Evolutionary conservation across 768 basidiomycete species (phyloP).

Genomic region (Brasilioporus rufonigricans): DNA sequence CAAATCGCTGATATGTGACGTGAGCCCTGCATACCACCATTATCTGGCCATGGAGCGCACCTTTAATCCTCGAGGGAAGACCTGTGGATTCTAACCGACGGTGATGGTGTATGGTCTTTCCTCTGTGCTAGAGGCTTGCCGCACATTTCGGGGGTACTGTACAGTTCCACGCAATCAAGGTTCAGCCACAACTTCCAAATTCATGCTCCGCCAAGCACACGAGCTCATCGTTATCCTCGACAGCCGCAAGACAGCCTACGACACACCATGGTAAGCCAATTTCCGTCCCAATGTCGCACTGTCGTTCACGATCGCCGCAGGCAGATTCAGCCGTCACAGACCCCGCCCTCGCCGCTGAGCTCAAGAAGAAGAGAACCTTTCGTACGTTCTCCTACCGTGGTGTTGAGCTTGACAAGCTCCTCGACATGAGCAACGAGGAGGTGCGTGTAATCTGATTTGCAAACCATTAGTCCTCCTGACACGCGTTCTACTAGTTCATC

Average conservation of each 20-base stretch:
- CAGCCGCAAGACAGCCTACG: conserved; percentile 24
- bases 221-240: conserved; percentile 24
- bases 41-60: conserved; percentile 15
- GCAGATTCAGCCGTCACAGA: conserved; percentile 86
- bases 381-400: conserved; percentile 99
- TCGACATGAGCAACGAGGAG: conserved; percentile 95
- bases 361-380: conserved; percentile 99
- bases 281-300: background rate
- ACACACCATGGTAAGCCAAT: conserved; percentile 34
- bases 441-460: conserved; percentile 45
- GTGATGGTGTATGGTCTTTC: conserved; percentile 31
- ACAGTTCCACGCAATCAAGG: conserved; percentile 54
- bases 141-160: conserved; percentile 41
- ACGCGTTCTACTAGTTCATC: conserved; percentile 54
- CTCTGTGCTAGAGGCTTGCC: conserved; percentile 4
- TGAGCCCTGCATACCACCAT: conserved; percentile 1
- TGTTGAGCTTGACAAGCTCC: conserved; percentile 95
- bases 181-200: conserved; percentile 43
- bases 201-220: conserved; percentile 21
- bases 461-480: background rate
- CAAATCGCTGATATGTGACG: conserved; percentile 68
- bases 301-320: conserved; percentile 35
- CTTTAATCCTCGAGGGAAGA: conserved; percentile 93
- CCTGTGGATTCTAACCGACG: conserved; percentile 89
- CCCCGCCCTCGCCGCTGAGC: conserved; percentile 89